Percentiles rank a stretch among this genome's conserved stretches.
phyloP scores from a whole-genome alignment of 2,329 filamentous ascomycete genomes.

The Colletotrichum orchidophilum region DNA sequence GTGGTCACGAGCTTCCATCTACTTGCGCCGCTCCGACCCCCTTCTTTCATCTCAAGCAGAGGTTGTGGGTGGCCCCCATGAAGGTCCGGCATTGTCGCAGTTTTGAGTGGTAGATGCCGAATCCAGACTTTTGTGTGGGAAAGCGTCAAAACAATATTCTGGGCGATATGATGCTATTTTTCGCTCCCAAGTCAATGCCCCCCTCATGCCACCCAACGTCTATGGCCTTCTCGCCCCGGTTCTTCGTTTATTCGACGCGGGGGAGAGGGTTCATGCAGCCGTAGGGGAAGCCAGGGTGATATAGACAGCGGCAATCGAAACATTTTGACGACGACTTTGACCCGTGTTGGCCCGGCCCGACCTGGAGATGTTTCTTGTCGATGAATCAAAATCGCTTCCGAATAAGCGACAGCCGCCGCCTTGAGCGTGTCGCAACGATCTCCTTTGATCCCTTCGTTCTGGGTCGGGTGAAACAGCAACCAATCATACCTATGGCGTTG shows the following conservation, averaged over 20 bases:
- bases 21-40: not conserved
- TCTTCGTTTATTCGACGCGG: constrained; percentile 7
- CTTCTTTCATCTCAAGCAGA: not conserved
- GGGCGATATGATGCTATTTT: constrained; percentile 28
- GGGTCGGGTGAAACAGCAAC: not conserved
- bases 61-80: not conserved
- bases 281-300: not conserved
- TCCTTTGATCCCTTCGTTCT: not conserved
- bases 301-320: constrained; percentile 30
- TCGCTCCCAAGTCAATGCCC: not conserved
- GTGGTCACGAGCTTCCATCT: not conserved
- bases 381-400: constrained; percentile 3
- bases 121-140: not conserved
- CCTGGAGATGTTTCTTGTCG: not conserved
- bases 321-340: constrained; percentile 14
- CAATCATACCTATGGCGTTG: not conserved
- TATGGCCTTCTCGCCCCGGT: not conserved
- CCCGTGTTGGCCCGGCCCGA: not conserved
- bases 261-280: not conserved
- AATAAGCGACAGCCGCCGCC: constrained; percentile 24
- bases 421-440: constrained; percentile 14
- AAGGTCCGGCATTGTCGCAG: constrained; percentile 16
- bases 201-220: not conserved
- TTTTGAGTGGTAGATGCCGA: constrained; percentile 17
- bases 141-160: constrained; percentile 16